A percentile compares a stretch with the other conserved stretches of the same genome.
phyloP scores from a whole-genome alignment of 2,329 filamentous ascomycete species.

The Talaromyces atroroseus region DNA sequence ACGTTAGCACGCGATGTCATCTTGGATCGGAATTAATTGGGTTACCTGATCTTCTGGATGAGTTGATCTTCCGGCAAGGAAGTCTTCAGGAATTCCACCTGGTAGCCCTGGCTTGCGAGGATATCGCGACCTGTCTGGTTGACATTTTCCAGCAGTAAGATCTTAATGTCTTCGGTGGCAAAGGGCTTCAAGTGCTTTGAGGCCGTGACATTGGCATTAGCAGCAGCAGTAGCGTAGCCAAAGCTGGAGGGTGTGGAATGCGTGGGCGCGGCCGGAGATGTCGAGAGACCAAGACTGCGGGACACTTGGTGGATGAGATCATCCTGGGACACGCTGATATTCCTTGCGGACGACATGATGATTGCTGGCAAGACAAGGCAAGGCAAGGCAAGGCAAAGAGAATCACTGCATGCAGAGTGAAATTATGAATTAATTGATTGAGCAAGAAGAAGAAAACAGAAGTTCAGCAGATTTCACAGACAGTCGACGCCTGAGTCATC shows the following conservation, averaged over 20 bases:
- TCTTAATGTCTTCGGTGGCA: constrained; percentile 92
- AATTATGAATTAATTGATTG: background rate
- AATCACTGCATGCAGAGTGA: background rate
- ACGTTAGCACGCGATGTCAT: constrained; percentile 9
- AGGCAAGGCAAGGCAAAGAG: background rate
- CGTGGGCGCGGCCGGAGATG: constrained; percentile 69
- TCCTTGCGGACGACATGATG: constrained; percentile 30
- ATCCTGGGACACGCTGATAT: constrained; percentile 27
- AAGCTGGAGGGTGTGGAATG: constrained; percentile 66
- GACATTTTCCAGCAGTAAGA: constrained; percentile 90
- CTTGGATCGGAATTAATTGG: background rate
- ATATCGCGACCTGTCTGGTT: constrained; percentile 86
- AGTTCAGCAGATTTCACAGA: background rate
- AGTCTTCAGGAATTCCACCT: constrained; percentile 85
- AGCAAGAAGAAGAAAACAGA: background rate
- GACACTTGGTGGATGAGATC: constrained; percentile 42
- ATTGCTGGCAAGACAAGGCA: background rate
- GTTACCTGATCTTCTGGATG: constrained; percentile 88
- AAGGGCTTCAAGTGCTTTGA: constrained; percentile 88
- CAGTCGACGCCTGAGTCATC: background rate
- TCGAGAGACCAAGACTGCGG: constrained; percentile 62
- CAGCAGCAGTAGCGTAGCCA: constrained; percentile 38
- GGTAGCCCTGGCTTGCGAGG: constrained; percentile 79
- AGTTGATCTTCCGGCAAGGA: constrained; percentile 88
- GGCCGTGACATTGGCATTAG: constrained; percentile 35